A percentile compares a stretch with the other conserved stretches of the same genome.
Conservation (phyloP, 164 flowering plant species). For the Kingdonia uniflora region DNA sequence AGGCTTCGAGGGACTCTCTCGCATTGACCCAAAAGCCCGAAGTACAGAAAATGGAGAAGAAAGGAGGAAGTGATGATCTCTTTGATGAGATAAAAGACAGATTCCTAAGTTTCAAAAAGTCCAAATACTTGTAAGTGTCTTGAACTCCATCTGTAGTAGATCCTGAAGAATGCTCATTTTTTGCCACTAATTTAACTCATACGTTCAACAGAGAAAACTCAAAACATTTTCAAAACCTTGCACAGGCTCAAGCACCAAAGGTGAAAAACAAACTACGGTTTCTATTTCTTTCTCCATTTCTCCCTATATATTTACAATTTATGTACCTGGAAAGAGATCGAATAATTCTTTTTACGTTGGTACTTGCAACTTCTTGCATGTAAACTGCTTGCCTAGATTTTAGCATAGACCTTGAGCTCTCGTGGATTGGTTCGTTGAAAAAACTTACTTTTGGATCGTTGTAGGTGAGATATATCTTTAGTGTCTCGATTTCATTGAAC, state of each 20-base stretch:
- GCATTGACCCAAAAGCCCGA: conserved; percentile 29
- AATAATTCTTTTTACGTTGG: neutral
- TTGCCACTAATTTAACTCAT: conserved; percentile 4
- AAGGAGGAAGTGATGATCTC: conserved; percentile 21
- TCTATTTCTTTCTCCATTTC: neutral
- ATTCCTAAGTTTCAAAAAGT: conserved; percentile 64
- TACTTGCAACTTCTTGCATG: neutral
- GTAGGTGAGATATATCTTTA: too few species aligned
- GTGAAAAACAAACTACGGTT: conserved; percentile 21
- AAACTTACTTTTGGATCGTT: too few species aligned
- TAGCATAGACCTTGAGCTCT: neutral
- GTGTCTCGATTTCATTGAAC: too few species aligned
- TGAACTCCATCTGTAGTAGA: conserved; percentile 4
- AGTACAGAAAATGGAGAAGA: conserved; percentile 17
- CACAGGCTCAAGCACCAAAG: conserved; percentile 77
- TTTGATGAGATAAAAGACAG: conserved; percentile 57
- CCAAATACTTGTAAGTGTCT: conserved; percentile 59
- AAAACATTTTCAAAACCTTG: conserved; percentile 53
- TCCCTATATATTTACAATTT: neutral
- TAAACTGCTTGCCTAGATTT: too few species aligned
- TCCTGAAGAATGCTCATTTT: conserved; percentile 7
- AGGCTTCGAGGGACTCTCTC: conserved; percentile 33
- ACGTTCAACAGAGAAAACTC: conserved; percentile 48
- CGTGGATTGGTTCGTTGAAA: neutral
- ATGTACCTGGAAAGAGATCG: neutral